phyloP scores from a whole-genome alignment of 306 rosid species.

The Purshia tridentata region DNA sequence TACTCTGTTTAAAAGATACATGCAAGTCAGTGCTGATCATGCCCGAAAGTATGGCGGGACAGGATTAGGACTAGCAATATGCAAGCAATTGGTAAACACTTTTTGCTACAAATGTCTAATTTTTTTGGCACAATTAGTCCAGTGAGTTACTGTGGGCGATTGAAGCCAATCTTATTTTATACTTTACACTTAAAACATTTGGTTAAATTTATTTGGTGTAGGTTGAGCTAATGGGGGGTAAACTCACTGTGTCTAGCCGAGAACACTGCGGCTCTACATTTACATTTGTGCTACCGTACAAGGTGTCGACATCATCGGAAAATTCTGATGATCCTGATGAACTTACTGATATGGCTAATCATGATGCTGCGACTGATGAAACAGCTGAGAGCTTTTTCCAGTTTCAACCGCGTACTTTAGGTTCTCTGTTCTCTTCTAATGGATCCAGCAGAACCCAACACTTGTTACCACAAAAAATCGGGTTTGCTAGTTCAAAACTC shows the following conservation, averaged over 20 bases:
- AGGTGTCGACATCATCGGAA: slow-evolving; percentile 57
- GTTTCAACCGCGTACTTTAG: slow-evolving; percentile 84
- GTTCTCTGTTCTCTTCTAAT: slow-evolving; percentile 75
- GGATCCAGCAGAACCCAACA: slow-evolving; percentile 57
- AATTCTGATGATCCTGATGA: slow-evolving; percentile 71
- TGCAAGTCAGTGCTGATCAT: slow-evolving; percentile 99
- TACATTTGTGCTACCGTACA: slow-evolving; percentile 85
- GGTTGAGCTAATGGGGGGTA: slow-evolving; percentile 98
- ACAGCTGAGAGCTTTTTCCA: slow-evolving; percentile 71
- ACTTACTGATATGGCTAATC: slow-evolving; percentile 51
- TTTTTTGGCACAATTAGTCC: background rate
- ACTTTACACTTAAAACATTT: background rate
- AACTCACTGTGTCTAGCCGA: slow-evolving; percentile 77
- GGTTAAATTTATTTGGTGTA: slow-evolving; percentile 29
- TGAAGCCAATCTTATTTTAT: background rate
- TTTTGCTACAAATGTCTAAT: background rate
- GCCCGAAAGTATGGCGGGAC: slow-evolving; percentile 98
- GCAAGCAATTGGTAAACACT: slow-evolving; percentile 84
- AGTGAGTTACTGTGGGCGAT: background rate
- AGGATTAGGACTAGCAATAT: slow-evolving; percentile 91
- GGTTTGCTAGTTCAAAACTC: slow-evolving; percentile 47
- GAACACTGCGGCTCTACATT: slow-evolving; percentile 81
- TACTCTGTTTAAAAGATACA: slow-evolving; percentile 80
- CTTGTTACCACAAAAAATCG: slow-evolving; percentile 46
- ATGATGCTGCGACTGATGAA: slow-evolving; percentile 54